Conservation (phyloP, 2,329 filamentous ascomycete species). For the Epichloe amarillans region DNA sequence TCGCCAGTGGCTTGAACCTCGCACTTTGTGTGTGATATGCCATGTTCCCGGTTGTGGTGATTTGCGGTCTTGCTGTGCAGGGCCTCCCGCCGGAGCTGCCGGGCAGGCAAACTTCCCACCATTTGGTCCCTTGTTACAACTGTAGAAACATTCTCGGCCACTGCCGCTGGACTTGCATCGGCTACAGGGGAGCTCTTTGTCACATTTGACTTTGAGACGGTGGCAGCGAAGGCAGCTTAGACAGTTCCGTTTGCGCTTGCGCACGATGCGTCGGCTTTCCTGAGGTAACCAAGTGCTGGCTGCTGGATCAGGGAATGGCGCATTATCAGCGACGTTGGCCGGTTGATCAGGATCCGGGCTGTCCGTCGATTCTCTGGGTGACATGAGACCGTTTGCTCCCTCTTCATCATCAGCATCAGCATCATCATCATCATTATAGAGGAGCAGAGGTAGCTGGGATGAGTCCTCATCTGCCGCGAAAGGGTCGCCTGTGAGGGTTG, state of each 20-base stretch:
- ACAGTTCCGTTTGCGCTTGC: conserved; percentile 24
- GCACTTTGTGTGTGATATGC: conserved; percentile 21
- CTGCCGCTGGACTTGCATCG: conserved; percentile 22
- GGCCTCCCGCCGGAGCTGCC: conserved; percentile 13
- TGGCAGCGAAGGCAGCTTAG: conserved; percentile 23
- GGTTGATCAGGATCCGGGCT: conserved; percentile 13
- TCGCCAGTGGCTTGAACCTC: conserved; percentile 23
- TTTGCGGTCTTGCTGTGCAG: conserved; percentile 11
- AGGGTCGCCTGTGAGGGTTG: no score
- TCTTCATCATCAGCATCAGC: background rate
- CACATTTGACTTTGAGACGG: conserved; percentile 25
- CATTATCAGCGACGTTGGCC: conserved; percentile 4
- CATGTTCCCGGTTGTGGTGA: conserved; percentile 18
- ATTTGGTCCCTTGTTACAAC: conserved; percentile 23
- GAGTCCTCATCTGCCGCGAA: no score
- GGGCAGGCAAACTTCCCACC: conserved; percentile 22
- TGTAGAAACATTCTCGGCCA: conserved; percentile 23
- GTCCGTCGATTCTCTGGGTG: conserved; percentile 16
- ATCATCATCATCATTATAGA: no score
- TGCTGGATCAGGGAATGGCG: conserved; percentile 1
- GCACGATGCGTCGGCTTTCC: conserved; percentile 14
- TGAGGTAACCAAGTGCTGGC: background rate
- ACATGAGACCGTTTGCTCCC: conserved; percentile 15
- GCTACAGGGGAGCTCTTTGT: conserved; percentile 23
- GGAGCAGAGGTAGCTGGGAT: no score